A percentile compares a stretch with the other conserved stretches of the same genome.
These are phyloP conservation scores for Ploettnerulaceae sp. DNA, from an alignment of 2,329 filamentous ascomycete genomes.

Conservation along the genomic window DNA sequence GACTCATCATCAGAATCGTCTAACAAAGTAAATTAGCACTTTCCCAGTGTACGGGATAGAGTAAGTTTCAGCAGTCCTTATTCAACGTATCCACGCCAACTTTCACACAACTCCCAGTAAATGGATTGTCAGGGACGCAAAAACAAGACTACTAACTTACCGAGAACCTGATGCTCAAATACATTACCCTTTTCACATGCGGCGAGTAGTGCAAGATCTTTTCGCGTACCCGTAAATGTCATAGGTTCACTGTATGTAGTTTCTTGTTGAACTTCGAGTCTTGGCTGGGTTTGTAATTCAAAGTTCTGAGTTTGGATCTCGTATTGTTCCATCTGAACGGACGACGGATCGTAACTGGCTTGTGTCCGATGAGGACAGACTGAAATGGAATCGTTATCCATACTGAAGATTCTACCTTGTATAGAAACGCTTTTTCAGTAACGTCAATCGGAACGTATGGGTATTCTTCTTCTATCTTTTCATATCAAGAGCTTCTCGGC, in stretches of 20 bases:
- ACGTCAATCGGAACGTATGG: conserved; percentile 17
- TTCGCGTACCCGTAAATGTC: conserved; percentile 22
- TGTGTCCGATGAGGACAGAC: conserved; percentile 30
- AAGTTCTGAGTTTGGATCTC: conserved; percentile 18
- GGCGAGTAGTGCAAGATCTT: conserved; percentile 22
- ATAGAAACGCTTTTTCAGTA: conserved; percentile 19
- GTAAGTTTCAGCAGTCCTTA: not conserved
- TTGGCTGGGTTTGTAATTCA: conserved; percentile 11
- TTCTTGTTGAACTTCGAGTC: not conserved
- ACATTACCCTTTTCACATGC: conserved; percentile 15
- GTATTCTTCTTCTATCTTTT: conserved; percentile 28
- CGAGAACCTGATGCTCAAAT: conserved; percentile 10
- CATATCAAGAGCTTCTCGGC: conserved; percentile 25
- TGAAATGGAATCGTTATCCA: conserved; percentile 29
- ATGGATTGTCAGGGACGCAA: not conserved
- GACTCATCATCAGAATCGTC: conserved; percentile 4
- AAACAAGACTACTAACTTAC: conserved; percentile 9
- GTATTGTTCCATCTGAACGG: conserved; percentile 24
- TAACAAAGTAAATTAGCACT: conserved; percentile 2
- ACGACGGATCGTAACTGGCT: conserved; percentile 26
- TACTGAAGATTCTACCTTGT: conserved; percentile 27
- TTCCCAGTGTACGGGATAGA: not conserved
- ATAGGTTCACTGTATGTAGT: conserved; percentile 18
- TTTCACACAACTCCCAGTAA: not conserved
- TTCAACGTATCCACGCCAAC: not conserved